phyloP scores from a whole-genome alignment of 2,329 filamentous ascomycete genomes.

The Aspergillus amoenus region DNA sequence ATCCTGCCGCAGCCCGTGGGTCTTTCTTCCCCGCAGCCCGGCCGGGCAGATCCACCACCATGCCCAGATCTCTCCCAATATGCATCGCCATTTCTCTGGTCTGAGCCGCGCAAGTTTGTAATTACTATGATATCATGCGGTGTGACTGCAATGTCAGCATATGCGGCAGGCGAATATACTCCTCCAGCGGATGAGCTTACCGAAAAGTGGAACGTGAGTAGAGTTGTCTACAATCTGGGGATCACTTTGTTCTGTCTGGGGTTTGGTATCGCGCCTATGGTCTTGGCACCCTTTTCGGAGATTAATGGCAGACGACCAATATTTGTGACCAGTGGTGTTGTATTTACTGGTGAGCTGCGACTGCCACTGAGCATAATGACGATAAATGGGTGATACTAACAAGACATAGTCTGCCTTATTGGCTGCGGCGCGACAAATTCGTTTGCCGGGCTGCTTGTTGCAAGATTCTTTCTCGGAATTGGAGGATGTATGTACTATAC shows the following conservation, averaged over 20 bases:
- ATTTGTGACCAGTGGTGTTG: constrained; percentile 67
- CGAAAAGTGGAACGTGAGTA: constrained; percentile 62
- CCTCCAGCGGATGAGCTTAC: constrained; percentile 67
- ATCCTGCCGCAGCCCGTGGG: constrained; percentile 46
- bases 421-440: constrained; percentile 69
- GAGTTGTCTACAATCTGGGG: constrained; percentile 63
- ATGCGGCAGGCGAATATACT: constrained; percentile 75
- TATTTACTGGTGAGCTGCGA: constrained; percentile 56
- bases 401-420: constrained; percentile 57
- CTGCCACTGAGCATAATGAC: background rate
- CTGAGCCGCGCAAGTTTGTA: constrained; percentile 62
- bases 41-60: constrained; percentile 44
- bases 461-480: constrained; percentile 71
- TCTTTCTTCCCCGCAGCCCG: constrained; percentile 25
- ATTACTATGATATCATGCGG: constrained; percentile 70
- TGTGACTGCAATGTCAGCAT: constrained; percentile 73
- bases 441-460: constrained; percentile 70
- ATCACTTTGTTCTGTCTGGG: constrained; percentile 78
- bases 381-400: background rate
- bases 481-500: constrained; percentile 61
- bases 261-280: constrained; percentile 81
- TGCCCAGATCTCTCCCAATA: constrained; percentile 67
- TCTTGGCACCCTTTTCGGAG: constrained; percentile 79
- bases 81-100: constrained; percentile 70
- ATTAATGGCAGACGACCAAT: constrained; percentile 81